Conservation (phyloP, 345 rosid species). For the Kernera saxatilis region DNA sequence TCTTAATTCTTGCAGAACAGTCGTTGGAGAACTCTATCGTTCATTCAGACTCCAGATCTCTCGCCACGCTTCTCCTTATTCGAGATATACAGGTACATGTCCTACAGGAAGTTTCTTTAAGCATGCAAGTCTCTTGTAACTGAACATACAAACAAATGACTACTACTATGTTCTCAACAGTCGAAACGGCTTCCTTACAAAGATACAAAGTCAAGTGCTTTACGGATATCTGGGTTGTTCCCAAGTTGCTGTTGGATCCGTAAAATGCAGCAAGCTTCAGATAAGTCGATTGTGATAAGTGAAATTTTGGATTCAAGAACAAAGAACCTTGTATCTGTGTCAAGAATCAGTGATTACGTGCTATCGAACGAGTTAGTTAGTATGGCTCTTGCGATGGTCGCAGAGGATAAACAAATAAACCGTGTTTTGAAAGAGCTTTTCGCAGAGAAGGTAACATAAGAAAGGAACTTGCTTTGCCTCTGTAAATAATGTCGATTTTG, state of each 20-base stretch:
- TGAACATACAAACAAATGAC: background rate
- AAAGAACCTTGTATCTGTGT: slow-evolving; percentile 84
- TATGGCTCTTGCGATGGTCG: slow-evolving; percentile 96
- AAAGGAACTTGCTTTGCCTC: background rate
- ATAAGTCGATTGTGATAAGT: slow-evolving; percentile 77
- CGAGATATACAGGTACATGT: slow-evolving; percentile 81
- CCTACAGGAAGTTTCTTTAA: background rate
- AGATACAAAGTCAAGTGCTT: slow-evolving; percentile 45
- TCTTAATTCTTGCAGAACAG: slow-evolving; percentile 96
- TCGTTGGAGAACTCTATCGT: slow-evolving; percentile 87
- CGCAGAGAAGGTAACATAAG: slow-evolving; percentile 66
- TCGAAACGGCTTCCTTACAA: slow-evolving; percentile 76
- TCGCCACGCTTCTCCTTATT: slow-evolving; percentile 92
- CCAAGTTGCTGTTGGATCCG: slow-evolving; percentile 87
- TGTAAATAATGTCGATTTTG: background rate
- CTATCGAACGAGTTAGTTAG: slow-evolving; percentile 87
- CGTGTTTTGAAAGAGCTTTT: slow-evolving; percentile 88
- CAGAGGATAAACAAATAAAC: slow-evolving; percentile 91
- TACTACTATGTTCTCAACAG: slow-evolving; percentile 34
- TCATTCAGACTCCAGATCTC: slow-evolving; percentile 91
- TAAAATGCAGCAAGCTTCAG: slow-evolving; percentile 93
- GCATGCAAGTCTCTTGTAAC: background rate
- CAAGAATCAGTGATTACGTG: slow-evolving; percentile 90
- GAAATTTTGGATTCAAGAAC: slow-evolving; percentile 95
- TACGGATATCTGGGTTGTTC: slow-evolving; percentile 53